These are phyloP conservation scores for Penicillium waksmanii DNA, from an alignment of 495 filamentous ascomycete species.

Conservation along the genomic window DNA sequence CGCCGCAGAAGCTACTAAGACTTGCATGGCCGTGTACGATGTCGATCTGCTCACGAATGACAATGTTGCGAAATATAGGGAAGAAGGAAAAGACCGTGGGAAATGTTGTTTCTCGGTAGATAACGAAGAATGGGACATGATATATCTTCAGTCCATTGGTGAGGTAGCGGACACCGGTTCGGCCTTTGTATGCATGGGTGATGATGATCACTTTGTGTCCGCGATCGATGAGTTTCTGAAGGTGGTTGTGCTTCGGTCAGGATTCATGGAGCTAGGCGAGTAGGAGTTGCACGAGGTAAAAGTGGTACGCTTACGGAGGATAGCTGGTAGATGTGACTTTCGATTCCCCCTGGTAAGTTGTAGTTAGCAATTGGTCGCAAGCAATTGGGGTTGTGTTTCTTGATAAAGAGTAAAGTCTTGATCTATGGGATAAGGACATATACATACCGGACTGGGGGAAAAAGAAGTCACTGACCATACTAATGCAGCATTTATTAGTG, in stretches of 20 bases:
- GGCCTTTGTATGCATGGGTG: slow-evolving; percentile 91
- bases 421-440: not conserved
- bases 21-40: slow-evolving; percentile 97
- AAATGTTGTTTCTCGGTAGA: slow-evolving; percentile 93
- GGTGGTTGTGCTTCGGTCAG: no score
- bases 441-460: slow-evolving; percentile 84
- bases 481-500: slow-evolving; percentile 27
- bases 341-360: slow-evolving; percentile 68
- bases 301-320: slow-evolving; percentile 58
- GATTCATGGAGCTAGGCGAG: not conserved
- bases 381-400: not conserved
- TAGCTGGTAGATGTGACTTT: slow-evolving; percentile 98
- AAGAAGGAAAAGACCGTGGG: slow-evolving; percentile 99
- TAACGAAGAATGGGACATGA: slow-evolving; percentile 92
- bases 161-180: slow-evolving; percentile 92
- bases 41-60: slow-evolving; percentile 89
- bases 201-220: slow-evolving; percentile 98
- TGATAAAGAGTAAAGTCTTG: not conserved
- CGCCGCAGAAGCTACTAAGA: slow-evolving; percentile 88
- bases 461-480: slow-evolving; percentile 99
- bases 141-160: slow-evolving; percentile 99
- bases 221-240: slow-evolving; percentile 85
- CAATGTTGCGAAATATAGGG: slow-evolving; percentile 92
- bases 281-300: not conserved
- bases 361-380: slow-evolving; percentile 17